Conservation (phyloP, 139 green algal species). For the Volvox reticuliferus region DNA sequence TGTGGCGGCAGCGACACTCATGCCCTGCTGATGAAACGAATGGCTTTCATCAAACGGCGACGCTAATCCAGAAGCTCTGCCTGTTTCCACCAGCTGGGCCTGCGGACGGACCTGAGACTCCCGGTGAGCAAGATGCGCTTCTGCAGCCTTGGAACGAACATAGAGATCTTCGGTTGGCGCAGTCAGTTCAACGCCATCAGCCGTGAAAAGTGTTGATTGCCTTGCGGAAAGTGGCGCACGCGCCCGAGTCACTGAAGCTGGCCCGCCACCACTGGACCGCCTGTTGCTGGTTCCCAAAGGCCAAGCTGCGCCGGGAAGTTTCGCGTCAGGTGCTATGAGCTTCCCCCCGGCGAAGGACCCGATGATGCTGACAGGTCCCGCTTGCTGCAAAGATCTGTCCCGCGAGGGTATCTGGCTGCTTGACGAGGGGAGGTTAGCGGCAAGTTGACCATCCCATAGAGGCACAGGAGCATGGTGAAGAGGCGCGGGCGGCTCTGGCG, state of each 20-base stretch:
- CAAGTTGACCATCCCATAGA: slow-evolving; percentile 5
- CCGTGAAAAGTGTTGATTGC: slow-evolving; percentile 20
- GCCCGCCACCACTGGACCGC: neutral
- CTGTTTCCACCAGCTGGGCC: neutral
- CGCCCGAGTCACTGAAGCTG: neutral
- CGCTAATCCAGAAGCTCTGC: neutral
- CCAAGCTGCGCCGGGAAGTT: neutral
- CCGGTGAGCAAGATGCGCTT: neutral
- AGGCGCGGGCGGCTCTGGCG: neutral
- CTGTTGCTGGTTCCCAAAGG: neutral
- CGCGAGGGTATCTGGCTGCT: neutral
- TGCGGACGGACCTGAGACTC: neutral
- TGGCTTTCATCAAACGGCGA: neutral
- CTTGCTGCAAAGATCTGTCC: neutral
- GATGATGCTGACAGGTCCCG: neutral
- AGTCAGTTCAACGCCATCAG: neutral
- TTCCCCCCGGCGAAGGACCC: neutral
- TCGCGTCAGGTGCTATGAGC: neutral
- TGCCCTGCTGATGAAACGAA: neutral
- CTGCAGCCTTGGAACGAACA: slow-evolving; percentile 2
- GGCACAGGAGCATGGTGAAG: neutral
- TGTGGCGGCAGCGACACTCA: neutral
- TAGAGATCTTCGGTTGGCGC: neutral
- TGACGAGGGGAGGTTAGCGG: neutral
- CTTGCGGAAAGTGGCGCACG: neutral